Base-by-base conservation (phyloP, 2,329 filamentous ascomycete genomes). In the Colletotrichum orbiculare region DNA sequence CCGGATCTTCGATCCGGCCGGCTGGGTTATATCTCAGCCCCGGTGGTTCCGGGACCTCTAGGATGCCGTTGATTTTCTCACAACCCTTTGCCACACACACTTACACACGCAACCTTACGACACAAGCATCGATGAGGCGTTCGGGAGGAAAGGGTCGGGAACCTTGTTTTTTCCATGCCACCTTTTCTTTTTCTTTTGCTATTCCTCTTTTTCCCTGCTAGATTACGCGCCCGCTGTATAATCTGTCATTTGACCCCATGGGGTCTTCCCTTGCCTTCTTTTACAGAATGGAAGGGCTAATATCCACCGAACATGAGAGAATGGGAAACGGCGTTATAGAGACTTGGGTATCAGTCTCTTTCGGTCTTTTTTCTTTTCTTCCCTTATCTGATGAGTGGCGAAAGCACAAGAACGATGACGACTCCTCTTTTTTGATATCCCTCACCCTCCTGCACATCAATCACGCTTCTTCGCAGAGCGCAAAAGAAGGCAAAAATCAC, bases 281-380 rank as follows among this genome's bases (percentile, higher is more conserved):
- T 25, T 25, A 25, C 25, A 25, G 3, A 15, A 43, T 37, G 37
- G 37, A n/a, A 50, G 48, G 48, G 33, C 33, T 50, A 50, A 50
- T 50, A 25, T 38, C 13, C 35, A 35, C 48, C 48, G 37, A 50
- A 50, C 33, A 50, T 15, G 48, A 37, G 13, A 13, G 13, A 13
- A 5, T 9, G 38, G 38, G 9, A 41, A 41, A 41, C 13, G 38
- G 38, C 38, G 38, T 41, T 41, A 13, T 5, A 10, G 25, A 5
- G 42, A n/a, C 13, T 43, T n/a, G 7, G 42, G 42, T 43, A 43
- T 15, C 10, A 12, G 15, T 25, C 1, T 46, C 4, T 46, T 46
- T 55, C 8, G 11, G 85, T 85, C 65, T 70, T 86, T 15, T 81
- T 79, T 15, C 69, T 83, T 33, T 60, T 37, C 25, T 10, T 37